These are phyloP conservation scores for Backusella sp. DNA, from an alignment of 192 early-diverging fungal genomes.

Conservation along the genomic window DNA sequence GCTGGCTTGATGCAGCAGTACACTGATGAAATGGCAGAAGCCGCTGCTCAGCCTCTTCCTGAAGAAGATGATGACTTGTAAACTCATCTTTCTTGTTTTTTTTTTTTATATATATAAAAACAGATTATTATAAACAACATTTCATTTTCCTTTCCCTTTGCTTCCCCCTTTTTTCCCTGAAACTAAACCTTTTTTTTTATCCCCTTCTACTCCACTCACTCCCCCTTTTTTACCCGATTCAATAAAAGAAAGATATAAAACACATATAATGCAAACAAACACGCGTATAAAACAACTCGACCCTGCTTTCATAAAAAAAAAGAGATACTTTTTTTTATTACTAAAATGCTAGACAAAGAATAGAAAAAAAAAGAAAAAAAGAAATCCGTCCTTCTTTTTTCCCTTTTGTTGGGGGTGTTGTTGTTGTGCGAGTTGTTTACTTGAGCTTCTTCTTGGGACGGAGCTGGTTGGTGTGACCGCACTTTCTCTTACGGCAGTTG, in stretches of 20 bases:
- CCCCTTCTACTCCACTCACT: not conserved
- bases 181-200: not conserved
- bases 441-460: conserved; percentile 97
- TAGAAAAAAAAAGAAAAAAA: not conserved
- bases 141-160: not conserved
- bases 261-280: not conserved
- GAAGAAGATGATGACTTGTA: conserved; percentile 58
- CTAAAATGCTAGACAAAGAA: not conserved
- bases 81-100: not conserved
- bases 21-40: conserved; percentile 76
- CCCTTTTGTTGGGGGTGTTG: not conserved
- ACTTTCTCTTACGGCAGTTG: conserved; percentile 99
- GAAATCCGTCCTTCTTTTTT: not conserved
- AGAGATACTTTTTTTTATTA: not conserved
- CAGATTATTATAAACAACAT: not conserved
- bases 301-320: not conserved
- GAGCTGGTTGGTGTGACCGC: conserved; percentile 99
- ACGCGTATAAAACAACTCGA: not conserved
- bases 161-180: not conserved
- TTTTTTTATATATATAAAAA: not conserved
- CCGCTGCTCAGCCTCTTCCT: conserved; percentile 86
- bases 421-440: conserved; percentile 1
- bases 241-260: not conserved
- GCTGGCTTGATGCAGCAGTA: conserved; percentile 72
- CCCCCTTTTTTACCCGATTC: not conserved